Conservation (phyloP, 73 alveolate genomes). For the Paramecium octaurelia region DNA sequence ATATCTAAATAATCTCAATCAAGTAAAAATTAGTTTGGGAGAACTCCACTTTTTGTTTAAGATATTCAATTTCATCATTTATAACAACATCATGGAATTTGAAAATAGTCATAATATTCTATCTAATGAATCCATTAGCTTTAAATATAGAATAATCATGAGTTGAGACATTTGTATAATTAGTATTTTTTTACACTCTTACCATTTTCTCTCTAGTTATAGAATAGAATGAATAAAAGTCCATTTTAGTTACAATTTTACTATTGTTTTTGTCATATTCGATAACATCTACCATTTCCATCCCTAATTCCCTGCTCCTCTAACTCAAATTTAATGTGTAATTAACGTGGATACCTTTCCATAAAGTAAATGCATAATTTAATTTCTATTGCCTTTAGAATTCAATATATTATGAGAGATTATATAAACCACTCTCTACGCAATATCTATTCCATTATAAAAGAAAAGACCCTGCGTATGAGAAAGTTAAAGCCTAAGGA, state of each 20-base stretch:
- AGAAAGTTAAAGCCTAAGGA: background rate
- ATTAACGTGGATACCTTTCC: background rate
- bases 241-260: background rate
- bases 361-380: background rate
- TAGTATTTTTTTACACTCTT: background rate
- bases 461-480: background rate
- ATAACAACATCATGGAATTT: background rate
- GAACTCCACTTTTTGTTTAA: background rate
- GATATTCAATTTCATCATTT: background rate
- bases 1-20: background rate
- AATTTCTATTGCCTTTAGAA: background rate
- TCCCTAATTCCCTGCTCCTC: background rate
- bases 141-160: background rate
- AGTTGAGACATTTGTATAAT: background rate
- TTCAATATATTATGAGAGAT: background rate
- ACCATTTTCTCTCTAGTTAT: background rate
- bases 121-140: background rate
- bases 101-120: background rate
- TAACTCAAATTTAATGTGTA: background rate
- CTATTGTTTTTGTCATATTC: background rate
- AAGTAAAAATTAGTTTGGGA: background rate
- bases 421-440: background rate
- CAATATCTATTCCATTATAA: slow-evolving; percentile 8
- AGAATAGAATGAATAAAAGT: background rate
- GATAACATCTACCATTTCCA: background rate